These are phyloP conservation scores for Piper betle DNA, from an alignment of 164 flowering plant species.

Conservation along the genomic window DNA sequence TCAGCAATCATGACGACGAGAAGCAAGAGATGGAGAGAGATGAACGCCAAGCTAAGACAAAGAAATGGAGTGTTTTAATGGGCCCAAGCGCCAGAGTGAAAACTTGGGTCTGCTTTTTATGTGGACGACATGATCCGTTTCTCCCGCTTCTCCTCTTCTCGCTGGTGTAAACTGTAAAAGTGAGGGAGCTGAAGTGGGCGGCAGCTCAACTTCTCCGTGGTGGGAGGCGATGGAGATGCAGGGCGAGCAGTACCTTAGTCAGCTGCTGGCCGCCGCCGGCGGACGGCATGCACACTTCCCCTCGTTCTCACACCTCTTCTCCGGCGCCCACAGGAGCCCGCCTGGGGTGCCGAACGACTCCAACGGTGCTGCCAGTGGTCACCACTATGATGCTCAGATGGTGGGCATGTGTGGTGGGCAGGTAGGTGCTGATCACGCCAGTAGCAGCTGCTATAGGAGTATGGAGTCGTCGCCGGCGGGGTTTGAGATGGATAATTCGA, in stretches of 20 bases:
- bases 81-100: slow-evolving; percentile 6
- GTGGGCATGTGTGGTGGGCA: slow-evolving; percentile 23
- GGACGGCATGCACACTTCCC: slow-evolving; percentile 21
- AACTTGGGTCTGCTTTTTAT: slow-evolving; percentile 34
- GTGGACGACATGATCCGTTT: slow-evolving; percentile 82
- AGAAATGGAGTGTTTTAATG: not conserved
- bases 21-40: slow-evolving; percentile 1
- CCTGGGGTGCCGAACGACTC: not conserved
- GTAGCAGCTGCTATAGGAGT: slow-evolving; percentile 4
- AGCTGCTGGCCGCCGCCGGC: slow-evolving; percentile 23
- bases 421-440: slow-evolving; percentile 3
- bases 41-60: not conserved
- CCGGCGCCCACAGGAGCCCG: slow-evolving; percentile 15
- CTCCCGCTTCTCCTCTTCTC: slow-evolving; percentile 34
- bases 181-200: not conserved
- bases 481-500: slow-evolving; percentile 22
- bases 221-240: slow-evolving; percentile 44
- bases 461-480: slow-evolving; percentile 24
- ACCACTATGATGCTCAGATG: slow-evolving; percentile 25
- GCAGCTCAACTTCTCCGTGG: not conserved
- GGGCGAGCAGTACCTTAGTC: slow-evolving; percentile 44
- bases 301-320: slow-evolving; percentile 17
- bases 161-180: not conserved
- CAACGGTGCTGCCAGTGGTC: slow-evolving; percentile 1
- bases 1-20: not conserved